These are phyloP conservation scores for Ilex asprella DNA, from an alignment of 257 asterid species.

Conservation along the genomic window DNA sequence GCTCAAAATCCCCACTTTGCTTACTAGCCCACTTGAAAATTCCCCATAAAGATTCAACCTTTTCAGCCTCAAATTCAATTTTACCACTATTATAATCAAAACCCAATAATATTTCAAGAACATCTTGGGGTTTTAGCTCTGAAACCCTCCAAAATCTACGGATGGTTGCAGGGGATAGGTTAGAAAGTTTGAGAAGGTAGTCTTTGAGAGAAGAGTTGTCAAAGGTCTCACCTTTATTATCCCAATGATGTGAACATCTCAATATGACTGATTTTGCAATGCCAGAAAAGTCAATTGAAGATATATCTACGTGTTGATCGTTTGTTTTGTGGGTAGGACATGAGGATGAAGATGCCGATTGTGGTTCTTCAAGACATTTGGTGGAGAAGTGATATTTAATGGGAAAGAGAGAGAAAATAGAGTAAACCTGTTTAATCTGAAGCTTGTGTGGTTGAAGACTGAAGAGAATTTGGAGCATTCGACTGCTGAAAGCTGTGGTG, in stretches of 20 bases:
- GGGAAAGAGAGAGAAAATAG: slow-evolving; percentile 11
- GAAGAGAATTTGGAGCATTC: slow-evolving; percentile 24
- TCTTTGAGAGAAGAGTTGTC: slow-evolving; percentile 35
- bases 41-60: slow-evolving; percentile 69
- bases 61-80: slow-evolving; percentile 40
- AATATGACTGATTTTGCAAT: slow-evolving; percentile 38
- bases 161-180: slow-evolving; percentile 41
- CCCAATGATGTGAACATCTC: slow-evolving; percentile 20
- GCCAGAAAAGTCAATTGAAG: slow-evolving; percentile 23
- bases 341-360: background rate
- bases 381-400: slow-evolving; percentile 3
- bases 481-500: slow-evolving; percentile 3
- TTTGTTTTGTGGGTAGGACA: slow-evolving; percentile 9
- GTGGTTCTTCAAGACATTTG: slow-evolving; percentile 6
- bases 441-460: slow-evolving; percentile 7
- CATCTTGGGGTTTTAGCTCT: slow-evolving; percentile 51
- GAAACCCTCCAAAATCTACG: slow-evolving; percentile 76
- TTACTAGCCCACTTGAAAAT: slow-evolving; percentile 55
- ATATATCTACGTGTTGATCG: slow-evolving; percentile 20
- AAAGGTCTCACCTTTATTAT: slow-evolving; percentile 31
- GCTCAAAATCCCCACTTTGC: slow-evolving; percentile 40
- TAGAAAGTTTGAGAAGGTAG: slow-evolving; percentile 45
- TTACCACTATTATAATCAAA: slow-evolving; percentile 36
- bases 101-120: slow-evolving; percentile 61
- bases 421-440: slow-evolving; percentile 17